A percentile compares a stretch with the other conserved stretches of the same genome.
These are phyloP conservation scores for Aspergillus homomorphus DNA, from an alignment of 495 filamentous ascomycete genomes.

Conservation along the genomic window DNA sequence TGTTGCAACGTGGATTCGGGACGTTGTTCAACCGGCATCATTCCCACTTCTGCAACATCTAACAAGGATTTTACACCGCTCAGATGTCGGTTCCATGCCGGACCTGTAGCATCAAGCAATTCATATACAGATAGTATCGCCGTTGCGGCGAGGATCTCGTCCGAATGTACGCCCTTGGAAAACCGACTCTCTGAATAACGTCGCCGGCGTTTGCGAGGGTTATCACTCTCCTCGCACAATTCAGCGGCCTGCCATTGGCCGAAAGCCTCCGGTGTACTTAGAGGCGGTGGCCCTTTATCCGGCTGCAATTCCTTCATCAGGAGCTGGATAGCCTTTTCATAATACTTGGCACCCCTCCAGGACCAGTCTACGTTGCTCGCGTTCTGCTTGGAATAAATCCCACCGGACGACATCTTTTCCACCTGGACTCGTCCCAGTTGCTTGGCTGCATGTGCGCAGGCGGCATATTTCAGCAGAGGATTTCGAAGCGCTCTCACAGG, in stretches of 20 bases:
- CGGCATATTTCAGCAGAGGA: slow-evolving; percentile 57
- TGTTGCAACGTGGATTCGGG: slow-evolving; percentile 28
- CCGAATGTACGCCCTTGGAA: slow-evolving; percentile 47
- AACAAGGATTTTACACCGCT: slow-evolving; percentile 62
- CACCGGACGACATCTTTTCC: slow-evolving; percentile 47
- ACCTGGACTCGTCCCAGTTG: slow-evolving; percentile 55
- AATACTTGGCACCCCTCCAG: slow-evolving; percentile 58
- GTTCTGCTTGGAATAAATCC: slow-evolving; percentile 45
- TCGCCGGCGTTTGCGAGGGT: slow-evolving; percentile 39
- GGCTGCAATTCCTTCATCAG: slow-evolving; percentile 57
- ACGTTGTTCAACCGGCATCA: slow-evolving; percentile 53
- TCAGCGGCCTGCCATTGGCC: slow-evolving; percentile 40
- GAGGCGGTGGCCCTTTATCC: slow-evolving; percentile 37
- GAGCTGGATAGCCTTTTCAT: slow-evolving; percentile 61
- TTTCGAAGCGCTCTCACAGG: slow-evolving; percentile 55
- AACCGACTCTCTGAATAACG: slow-evolving; percentile 39
- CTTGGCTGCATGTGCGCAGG: slow-evolving; percentile 60
- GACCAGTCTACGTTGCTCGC: slow-evolving; percentile 48
- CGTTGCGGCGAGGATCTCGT: slow-evolving; percentile 60
- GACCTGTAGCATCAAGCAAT: slow-evolving; percentile 57
- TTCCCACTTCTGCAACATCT: slow-evolving; percentile 61
- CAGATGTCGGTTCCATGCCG: slow-evolving; percentile 62
- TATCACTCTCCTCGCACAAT: slow-evolving; percentile 29
- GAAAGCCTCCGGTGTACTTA: slow-evolving; percentile 36
- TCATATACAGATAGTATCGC: slow-evolving; percentile 65